These are phyloP conservation scores for Trypanosoma congolense DNA, from an alignment of 208 protist genomes.

Conservation along the genomic window DNA sequence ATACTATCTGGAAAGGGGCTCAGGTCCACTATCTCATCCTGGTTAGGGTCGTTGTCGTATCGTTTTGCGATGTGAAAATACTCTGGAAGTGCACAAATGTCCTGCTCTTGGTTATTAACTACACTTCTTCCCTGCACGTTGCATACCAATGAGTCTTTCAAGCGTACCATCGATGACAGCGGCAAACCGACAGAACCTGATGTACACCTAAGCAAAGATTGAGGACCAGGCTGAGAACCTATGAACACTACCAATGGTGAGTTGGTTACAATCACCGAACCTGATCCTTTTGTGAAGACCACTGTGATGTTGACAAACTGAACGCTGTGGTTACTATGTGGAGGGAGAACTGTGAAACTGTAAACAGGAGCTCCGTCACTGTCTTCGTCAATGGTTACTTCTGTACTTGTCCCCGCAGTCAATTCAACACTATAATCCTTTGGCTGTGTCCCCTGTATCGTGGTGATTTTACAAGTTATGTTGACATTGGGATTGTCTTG, in stretches of 20 bases:
- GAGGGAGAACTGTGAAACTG: conserved; percentile 58
- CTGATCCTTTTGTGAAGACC: conserved; percentile 27
- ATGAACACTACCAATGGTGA: conserved; percentile 63
- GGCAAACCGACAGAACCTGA: conserved; percentile 19
- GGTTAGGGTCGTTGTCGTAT: conserved; percentile 27
- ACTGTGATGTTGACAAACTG: conserved; percentile 63
- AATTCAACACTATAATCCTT: conserved; percentile 41
- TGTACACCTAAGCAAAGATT: conserved; percentile 41
- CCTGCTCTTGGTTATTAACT: conserved; percentile 30
- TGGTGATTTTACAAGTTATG: conserved; percentile 40
- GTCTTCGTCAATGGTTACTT: conserved; percentile 24
- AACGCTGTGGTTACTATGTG: conserved; percentile 14
- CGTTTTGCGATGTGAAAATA: conserved; percentile 34
- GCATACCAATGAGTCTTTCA: conserved; percentile 34
- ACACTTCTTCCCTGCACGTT: conserved; percentile 44
- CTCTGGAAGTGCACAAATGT: conserved; percentile 47
- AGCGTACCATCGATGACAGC: conserved; percentile 42
- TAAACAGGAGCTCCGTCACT: conserved; percentile 39
- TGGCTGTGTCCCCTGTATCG: conserved; percentile 23
- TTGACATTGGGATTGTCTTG: conserved; percentile 4
- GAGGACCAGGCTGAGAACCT: conserved; percentile 32
- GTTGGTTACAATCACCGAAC: conserved; percentile 48
- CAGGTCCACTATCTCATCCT: conserved; percentile 27
- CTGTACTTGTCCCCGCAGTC: conserved; percentile 47
- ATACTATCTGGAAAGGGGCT: conserved; percentile 43